phyloP scores from a whole-genome alignment of 2,329 filamentous ascomycete species.

The Pseudocercospora fuligena region DNA sequence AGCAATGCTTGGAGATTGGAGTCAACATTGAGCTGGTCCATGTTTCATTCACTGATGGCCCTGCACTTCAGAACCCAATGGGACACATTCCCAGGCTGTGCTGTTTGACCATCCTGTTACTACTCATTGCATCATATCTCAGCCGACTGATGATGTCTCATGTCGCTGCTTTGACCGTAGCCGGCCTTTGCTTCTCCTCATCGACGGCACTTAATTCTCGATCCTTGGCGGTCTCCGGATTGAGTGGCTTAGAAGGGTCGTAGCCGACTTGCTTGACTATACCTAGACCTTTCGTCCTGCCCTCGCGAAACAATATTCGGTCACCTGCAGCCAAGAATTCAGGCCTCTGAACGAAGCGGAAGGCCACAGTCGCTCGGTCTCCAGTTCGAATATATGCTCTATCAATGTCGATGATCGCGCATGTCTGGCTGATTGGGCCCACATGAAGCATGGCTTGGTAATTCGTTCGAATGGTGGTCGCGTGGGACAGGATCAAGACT shows the following conservation, averaged over 20 bases:
- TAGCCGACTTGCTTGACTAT: slow-evolving; percentile 94
- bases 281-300: slow-evolving; percentile 89
- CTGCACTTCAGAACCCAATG: not conserved
- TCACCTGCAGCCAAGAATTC: slow-evolving; percentile 91
- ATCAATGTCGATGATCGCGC: slow-evolving; percentile 96
- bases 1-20: not conserved
- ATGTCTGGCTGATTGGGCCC: slow-evolving; percentile 92
- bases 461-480: slow-evolving; percentile 93
- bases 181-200: not conserved
- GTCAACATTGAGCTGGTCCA: not conserved
- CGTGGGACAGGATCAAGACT: slow-evolving; percentile 93
- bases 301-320: slow-evolving; percentile 89
- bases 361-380: slow-evolving; percentile 91
- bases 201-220: slow-evolving; percentile 4
- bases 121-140: not conserved
- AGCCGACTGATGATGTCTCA: too few relatives aligned
- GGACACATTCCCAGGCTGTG: not conserved
- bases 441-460: slow-evolving; percentile 99
- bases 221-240: slow-evolving; percentile 3
- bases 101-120: not conserved
- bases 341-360: slow-evolving; percentile 90
- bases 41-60: not conserved
- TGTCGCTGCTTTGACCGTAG: slow-evolving; percentile 1
- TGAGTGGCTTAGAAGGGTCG: slow-evolving; percentile 63
- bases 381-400: slow-evolving; percentile 93